Percentiles rank a stretch among this genome's conserved stretches.
Evolutionary conservation across 1,284 basidiomycete species (phyloP).

Genomic region (Rhodofomes roseus): DNA sequence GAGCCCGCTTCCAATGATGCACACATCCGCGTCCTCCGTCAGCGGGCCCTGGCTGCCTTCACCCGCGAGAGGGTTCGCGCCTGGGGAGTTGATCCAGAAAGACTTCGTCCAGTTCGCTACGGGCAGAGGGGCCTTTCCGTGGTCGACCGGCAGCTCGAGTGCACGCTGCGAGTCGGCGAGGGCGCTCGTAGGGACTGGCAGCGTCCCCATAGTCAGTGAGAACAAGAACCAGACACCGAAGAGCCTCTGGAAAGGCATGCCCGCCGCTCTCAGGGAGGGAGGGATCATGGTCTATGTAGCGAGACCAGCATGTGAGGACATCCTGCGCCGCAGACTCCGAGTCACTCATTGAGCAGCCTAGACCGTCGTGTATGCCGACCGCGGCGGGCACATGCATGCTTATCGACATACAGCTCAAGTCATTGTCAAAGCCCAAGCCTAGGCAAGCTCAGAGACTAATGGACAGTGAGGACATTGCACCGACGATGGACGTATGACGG

Average conservation of each 20-base stretch:
- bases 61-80: slow-evolving; percentile 59
- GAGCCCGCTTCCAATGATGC: slow-evolving; percentile 76
- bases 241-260: not conserved
- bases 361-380: not conserved
- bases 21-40: slow-evolving; percentile 59
- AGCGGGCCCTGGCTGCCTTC: slow-evolving; percentile 60
- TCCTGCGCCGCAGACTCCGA: not conserved
- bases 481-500: too few species aligned
- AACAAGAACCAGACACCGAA: not conserved
- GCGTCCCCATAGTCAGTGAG: slow-evolving; percentile 11
- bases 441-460: too few species aligned
- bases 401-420: too few species aligned
- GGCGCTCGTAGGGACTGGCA: slow-evolving; percentile 21
- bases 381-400: not conserved
- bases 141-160: slow-evolving; percentile 10
- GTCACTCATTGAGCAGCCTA: not conserved
- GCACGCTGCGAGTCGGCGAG: slow-evolving; percentile 18
- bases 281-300: not conserved
- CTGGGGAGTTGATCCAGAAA: slow-evolving; percentile 62
- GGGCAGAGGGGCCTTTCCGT: slow-evolving; percentile 37
- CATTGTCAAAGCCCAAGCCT: too few species aligned
- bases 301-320: not conserved
- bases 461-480: too few species aligned
- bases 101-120: slow-evolving; percentile 60
- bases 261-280: too few species aligned